Percentiles rank a stretch among this genome's conserved stretches.
These are phyloP conservation scores for Rhazya stricta DNA, from an alignment of 257 asterid genomes.

Conservation along the genomic window DNA sequence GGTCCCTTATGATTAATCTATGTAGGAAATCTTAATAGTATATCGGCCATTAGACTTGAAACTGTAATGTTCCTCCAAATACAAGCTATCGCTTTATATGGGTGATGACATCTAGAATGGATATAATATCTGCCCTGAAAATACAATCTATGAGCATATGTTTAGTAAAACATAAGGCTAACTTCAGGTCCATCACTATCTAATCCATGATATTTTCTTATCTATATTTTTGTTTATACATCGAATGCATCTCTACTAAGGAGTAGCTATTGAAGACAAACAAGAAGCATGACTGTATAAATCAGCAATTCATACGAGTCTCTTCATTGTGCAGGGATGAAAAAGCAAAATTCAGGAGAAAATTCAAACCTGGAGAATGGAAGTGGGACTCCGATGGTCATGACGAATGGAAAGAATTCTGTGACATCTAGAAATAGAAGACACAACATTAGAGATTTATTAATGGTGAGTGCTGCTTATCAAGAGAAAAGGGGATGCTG, in stretches of 20 bases:
- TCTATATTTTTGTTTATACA: neutral
- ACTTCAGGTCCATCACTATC: neutral
- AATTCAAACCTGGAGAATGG: neutral
- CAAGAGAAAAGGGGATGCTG: slow-evolving; percentile 9
- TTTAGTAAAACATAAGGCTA: too few species aligned
- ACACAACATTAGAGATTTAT: neutral
- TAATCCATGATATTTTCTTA: too few species aligned
- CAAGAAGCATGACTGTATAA: neutral
- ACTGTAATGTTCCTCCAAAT: neutral
- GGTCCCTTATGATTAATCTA: neutral
- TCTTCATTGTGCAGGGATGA: slow-evolving; percentile 9
- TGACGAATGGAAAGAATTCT: slow-evolving; percentile 14
- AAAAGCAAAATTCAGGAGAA: slow-evolving; percentile 6
- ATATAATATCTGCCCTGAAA: neutral
- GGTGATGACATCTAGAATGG: neutral
- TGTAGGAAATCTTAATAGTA: neutral
- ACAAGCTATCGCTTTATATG: neutral
- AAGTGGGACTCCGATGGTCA: slow-evolving; percentile 10
- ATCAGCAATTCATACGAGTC: slow-evolving; percentile 4
- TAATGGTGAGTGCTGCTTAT: slow-evolving; percentile 1
- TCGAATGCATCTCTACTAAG: neutral
- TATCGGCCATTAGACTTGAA: neutral
- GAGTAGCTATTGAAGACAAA: neutral
- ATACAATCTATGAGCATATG: neutral
- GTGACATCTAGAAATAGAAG: neutral